A percentile compares a stretch with the other conserved stretches of the same genome.
phyloP scores from a whole-genome alignment of 805 yeast genomes.

The Grigorovia humatica region DNA sequence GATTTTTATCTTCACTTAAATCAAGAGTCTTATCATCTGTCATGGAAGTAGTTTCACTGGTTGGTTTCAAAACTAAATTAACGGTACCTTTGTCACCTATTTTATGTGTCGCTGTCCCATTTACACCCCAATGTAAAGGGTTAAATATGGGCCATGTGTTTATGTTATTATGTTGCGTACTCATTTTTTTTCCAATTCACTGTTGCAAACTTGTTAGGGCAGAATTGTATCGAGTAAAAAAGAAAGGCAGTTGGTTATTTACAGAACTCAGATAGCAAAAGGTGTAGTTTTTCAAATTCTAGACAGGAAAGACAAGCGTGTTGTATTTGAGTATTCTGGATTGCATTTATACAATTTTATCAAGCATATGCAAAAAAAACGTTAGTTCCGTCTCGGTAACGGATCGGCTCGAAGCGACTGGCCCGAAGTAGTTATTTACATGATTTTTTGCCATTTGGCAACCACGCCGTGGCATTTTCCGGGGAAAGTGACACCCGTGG shows the following conservation, averaged over 20 bases:
- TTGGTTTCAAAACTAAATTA: constrained; percentile 14
- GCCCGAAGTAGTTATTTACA: background rate
- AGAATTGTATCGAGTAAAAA: no score
- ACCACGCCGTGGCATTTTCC: background rate
- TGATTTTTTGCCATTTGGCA: background rate
- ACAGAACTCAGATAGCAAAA: background rate
- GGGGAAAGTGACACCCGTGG: background rate
- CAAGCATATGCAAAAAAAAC: background rate
- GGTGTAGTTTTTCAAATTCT: background rate
- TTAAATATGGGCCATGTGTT: constrained; percentile 15
- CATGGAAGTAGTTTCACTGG: background rate
- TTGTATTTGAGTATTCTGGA: background rate
- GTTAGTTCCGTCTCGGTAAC: background rate
- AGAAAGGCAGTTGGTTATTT: no score
- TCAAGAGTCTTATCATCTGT: constrained; percentile 1
- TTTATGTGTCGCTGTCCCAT: constrained; percentile 26
- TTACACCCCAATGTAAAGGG: constrained; percentile 28
- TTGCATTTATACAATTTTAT: background rate
- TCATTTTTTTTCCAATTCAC: background rate
- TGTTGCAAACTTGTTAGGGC: no score
- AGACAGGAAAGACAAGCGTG: background rate
- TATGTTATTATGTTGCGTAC: background rate
- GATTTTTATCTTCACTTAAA: constrained; percentile 3
- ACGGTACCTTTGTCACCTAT: constrained; percentile 17
- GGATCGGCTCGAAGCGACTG: background rate